Base-by-base conservation (phyloP, 2,329 filamentous ascomycete genomes). In the Ceratocystis papillata region DNA sequence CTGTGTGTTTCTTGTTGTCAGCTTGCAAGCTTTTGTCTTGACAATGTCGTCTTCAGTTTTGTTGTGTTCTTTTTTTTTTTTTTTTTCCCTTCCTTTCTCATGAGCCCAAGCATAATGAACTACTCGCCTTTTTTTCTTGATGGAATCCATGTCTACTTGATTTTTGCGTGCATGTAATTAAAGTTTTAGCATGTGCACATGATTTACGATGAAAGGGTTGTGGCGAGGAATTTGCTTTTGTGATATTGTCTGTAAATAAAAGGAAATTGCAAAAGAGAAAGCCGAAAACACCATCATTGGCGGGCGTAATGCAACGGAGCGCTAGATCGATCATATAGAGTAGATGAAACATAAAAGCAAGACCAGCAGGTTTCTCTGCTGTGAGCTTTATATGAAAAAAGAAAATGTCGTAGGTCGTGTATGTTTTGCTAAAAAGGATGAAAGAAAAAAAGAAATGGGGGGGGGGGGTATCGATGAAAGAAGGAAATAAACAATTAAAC, bases 21-120 rank as follows among this genome's bases (percentile, higher is more conserved):
- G 55, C 10, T 37, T 60, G 10, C 25, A 57, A 60, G 53, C 22
- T 55, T 62, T 37, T 50, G 60, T 48, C 5, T 30, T 44, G 37
- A 41, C 12, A 41, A 41, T 12, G 37, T 41, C 10, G 37, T 41
- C 37, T 41, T 41, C 1, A 41, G 37, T 55, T 44, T 28, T 22
- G 48, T 37, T 55, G 61, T 48, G 5, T 33, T 30, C 5, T 28
- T 20, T 50, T 20, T 60, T 33, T 53, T 65, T 46, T n/a, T 33
- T 22, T 46, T 20, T 12, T 17, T 28, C 20, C 5, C 3, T n/a
- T 41, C 3, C 30, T 25, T 55, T 48, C 25, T 65, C 25, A 65
- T 62, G 64, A 65, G 64, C 53, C 57, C 64, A 65, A 65, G 64
- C 45, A 65, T 65, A 33, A 65, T 62, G 64, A 41, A 65, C 28